These are phyloP conservation scores for Neofusicoccum umdonicola DNA, from an alignment of 2,329 filamentous ascomycete species.

Conservation along the genomic window DNA sequence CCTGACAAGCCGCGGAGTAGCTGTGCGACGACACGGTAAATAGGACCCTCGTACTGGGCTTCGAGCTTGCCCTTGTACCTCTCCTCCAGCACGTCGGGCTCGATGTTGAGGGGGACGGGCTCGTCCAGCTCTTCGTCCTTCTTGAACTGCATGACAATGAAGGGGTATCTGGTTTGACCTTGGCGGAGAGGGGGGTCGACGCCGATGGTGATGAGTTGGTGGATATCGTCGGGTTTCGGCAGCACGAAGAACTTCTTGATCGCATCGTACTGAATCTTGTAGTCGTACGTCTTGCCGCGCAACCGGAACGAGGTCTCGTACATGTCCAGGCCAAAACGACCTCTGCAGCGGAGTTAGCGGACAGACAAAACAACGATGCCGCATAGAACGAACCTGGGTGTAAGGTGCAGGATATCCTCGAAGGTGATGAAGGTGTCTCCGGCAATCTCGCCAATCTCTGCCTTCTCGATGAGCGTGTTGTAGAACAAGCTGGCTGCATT, in stretches of 20 bases:
- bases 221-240: constrained; percentile 96
- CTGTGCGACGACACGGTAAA: constrained; percentile 90
- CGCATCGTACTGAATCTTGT: constrained; percentile 97
- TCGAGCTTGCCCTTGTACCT: constrained; percentile 89
- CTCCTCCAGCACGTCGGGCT: constrained; percentile 78
- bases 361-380: background rate
- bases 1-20: constrained; percentile 92
- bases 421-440: constrained; percentile 98
- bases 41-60: constrained; percentile 86
- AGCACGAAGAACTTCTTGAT: constrained; percentile 99
- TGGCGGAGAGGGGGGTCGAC: constrained; percentile 93
- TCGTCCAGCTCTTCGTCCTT: constrained; percentile 90
- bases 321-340: constrained; percentile 99
- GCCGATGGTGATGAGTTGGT: constrained; percentile 91
- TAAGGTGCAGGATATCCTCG: constrained; percentile 93
- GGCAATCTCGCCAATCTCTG: constrained; percentile 98
- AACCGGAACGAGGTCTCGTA: constrained; percentile 97
- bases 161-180: constrained; percentile 95
- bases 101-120: constrained; percentile 70
- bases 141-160: constrained; percentile 99
- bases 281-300: constrained; percentile 98
- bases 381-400: constrained; percentile 65
- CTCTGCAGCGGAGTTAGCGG: constrained; percentile 57
- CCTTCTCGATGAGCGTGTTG: constrained; percentile 96
- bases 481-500: constrained; percentile 98